Evolutionary conservation across 1,284 basidiomycete genomes (phyloP), one percentile per base, ranked within the genome.

Genomic region (Cerioporus squamosus): DNA sequence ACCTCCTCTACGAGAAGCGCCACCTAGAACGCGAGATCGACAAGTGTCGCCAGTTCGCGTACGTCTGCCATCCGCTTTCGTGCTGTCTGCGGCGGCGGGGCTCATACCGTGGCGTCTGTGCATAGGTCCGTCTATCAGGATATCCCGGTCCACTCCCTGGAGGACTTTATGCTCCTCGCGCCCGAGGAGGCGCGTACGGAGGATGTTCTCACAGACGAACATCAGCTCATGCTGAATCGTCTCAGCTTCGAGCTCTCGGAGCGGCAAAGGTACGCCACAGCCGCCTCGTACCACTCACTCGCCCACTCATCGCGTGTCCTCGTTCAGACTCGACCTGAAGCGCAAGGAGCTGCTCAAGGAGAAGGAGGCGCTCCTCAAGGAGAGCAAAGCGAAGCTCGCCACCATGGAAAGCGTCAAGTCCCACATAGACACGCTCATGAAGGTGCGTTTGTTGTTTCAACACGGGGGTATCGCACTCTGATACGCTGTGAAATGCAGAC

Each of bases 11-110:
- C 65, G 91, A 93, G 73, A 91, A 91, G 70, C 79, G 91, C 29
- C 91, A 93, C 70, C 81, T 93, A 10, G 91, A 93, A 71, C 81
- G 90, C 60, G 91, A 93, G 75, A 93, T 93, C 31, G 91, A 93
- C 68, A 93, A 93, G 72, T 93, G 91, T 73, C 83, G 88, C 53
- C 90, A 93, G 68, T 93, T 93, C 71, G 90, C 88, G 91, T 93
- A 70, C 70, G 89, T 68, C 2, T 14, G 14, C 40, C 18, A 46
- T 23, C 14, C 5, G n/a, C 23, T 4, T 29, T 6, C 29, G 15
- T 15, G 44, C 26, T 48, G 45, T 53, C 42, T 9, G 42, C 15
- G 9, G 9, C 10, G 33, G 40, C 9, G 40, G 15, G 7, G 40
- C 2, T 22, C 6, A 18, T 42, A 10, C 40, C 4, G 18, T 42